These are phyloP conservation scores for Lecanicillium sp. DNA, from an alignment of 2,329 filamentous ascomycete species.

Conservation along the genomic window DNA sequence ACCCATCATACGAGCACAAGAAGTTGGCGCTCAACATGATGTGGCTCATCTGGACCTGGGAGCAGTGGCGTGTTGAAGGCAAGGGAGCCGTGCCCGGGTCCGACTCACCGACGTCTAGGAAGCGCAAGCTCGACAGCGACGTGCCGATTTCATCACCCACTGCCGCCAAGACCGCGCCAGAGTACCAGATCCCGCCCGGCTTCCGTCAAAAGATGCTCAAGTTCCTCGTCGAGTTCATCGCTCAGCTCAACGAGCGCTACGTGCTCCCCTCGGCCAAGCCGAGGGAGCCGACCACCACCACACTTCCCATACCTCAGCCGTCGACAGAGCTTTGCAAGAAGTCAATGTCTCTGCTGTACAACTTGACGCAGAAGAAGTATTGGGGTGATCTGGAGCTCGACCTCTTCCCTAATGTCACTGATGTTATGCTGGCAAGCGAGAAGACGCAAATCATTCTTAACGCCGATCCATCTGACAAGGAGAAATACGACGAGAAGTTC, in stretches of 20 bases:
- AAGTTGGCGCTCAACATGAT: conserved; percentile 88
- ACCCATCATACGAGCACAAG: conserved; percentile 84
- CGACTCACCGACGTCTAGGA: conserved; percentile 67
- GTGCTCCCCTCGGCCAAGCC: conserved; percentile 65
- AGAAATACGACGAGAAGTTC: conserved; percentile 77
- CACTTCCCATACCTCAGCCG: conserved; percentile 44
- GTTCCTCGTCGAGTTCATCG: conserved; percentile 93
- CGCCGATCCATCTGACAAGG: conserved; percentile 56
- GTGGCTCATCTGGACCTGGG: conserved; percentile 87
- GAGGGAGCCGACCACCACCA: conserved; percentile 43
- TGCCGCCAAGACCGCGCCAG: conserved; percentile 41
- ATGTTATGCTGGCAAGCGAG: conserved; percentile 77
- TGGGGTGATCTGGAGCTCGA: conserved; percentile 93
- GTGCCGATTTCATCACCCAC: conserved; percentile 49
- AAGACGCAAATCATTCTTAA: conserved; percentile 58
- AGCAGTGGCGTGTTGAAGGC: conserved; percentile 71
- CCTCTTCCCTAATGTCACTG: conserved; percentile 83
- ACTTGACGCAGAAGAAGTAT: conserved; percentile 77
- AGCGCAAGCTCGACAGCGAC: conserved; percentile 69
- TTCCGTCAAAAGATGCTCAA: conserved; percentile 80
- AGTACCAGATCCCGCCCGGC: conserved; percentile 61
- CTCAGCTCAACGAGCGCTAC: conserved; percentile 79
- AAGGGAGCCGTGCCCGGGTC: conserved; percentile 37
- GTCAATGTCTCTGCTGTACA: conserved; percentile 72
- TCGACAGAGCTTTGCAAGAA: conserved; percentile 79